phyloP scores from a whole-genome alignment of 2,329 filamentous ascomycete genomes.

The Ascochyta clinopodiicola region DNA sequence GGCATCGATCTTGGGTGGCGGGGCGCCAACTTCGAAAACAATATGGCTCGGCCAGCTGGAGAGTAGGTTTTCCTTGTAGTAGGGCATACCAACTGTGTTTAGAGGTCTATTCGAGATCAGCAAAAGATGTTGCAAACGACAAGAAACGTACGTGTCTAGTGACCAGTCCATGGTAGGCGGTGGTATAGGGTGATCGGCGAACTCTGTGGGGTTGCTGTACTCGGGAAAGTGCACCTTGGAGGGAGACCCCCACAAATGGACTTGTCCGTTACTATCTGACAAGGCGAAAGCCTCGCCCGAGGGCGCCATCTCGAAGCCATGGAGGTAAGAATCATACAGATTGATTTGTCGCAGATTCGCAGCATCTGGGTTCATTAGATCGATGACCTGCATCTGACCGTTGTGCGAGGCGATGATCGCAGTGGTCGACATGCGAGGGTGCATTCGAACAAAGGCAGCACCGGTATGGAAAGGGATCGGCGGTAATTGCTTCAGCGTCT shows the following conservation, averaged over 20 bases:
- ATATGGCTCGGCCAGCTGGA: constrained; percentile 90
- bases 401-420: constrained; percentile 91
- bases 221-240: constrained; percentile 87
- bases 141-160: constrained; percentile 67
- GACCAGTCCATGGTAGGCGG: constrained; percentile 72
- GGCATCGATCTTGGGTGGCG: constrained; percentile 76
- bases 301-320: constrained; percentile 82
- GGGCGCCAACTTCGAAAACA: constrained; percentile 83
- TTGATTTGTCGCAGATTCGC: constrained; percentile 86
- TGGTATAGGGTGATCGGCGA: constrained; percentile 68
- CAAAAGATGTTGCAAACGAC: background rate
- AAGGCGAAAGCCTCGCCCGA: constrained; percentile 86
- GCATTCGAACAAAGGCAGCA: constrained; percentile 94
- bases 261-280: constrained; percentile 76
- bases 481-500: constrained; percentile 84
- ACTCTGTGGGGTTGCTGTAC: constrained; percentile 75
- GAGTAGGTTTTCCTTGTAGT: constrained; percentile 85
- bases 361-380: constrained; percentile 90
- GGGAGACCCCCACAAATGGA: constrained; percentile 89
- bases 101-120: constrained; percentile 66
- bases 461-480: constrained; percentile 92
- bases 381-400: constrained; percentile 93
- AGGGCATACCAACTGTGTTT: constrained; percentile 87
- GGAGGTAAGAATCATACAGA: constrained; percentile 72
- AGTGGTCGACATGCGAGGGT: constrained; percentile 93